Conservation (phyloP, 495 filamentous ascomycete species). For the Penicillium lividum region DNA sequence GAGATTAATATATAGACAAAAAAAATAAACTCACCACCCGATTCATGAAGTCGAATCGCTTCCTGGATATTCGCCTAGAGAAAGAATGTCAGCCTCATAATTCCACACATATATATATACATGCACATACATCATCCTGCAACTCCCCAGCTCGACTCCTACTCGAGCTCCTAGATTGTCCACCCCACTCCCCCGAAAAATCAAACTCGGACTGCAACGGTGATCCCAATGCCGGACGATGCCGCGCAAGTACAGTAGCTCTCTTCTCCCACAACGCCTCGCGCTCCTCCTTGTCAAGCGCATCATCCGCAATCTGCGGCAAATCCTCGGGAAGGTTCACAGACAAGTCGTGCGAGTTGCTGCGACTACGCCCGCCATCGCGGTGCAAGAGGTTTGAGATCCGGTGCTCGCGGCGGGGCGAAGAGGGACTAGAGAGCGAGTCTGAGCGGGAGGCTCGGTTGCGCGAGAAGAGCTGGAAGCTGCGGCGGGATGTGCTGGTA, state of each 20-base stretch:
- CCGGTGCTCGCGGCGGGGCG: conserved; percentile 42
- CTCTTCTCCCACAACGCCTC: conserved; percentile 80
- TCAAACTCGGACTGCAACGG: conserved; percentile 16
- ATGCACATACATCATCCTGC: conserved; percentile 43
- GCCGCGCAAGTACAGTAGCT: conserved; percentile 78
- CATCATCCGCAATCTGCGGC: conserved; percentile 64
- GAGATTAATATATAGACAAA: not conserved
- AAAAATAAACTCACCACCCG: conserved; percentile 55
- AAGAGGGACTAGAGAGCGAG: conserved; percentile 34
- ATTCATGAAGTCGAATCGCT: conserved; percentile 93
- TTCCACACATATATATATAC: not conserved
- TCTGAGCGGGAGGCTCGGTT: conserved; percentile 44
- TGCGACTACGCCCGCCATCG: conserved; percentile 54
- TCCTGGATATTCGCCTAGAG: conserved; percentile 81
- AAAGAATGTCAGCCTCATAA: not conserved
- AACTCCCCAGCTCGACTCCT: conserved; percentile 38
- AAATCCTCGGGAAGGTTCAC: conserved; percentile 76
- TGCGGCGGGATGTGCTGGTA: conserved; percentile 44
- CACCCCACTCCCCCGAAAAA: conserved; percentile 12
- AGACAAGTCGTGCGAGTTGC: conserved; percentile 54
- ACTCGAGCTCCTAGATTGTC: conserved; percentile 36
- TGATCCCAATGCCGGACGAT: conserved; percentile 49
- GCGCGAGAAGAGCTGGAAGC: conserved; percentile 46
- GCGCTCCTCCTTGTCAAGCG: conserved; percentile 48
- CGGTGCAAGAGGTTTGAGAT: conserved; percentile 73